Conservation (phyloP, 2,329 filamentous ascomycete genomes). For the Ophiostoma quercus region DNA sequence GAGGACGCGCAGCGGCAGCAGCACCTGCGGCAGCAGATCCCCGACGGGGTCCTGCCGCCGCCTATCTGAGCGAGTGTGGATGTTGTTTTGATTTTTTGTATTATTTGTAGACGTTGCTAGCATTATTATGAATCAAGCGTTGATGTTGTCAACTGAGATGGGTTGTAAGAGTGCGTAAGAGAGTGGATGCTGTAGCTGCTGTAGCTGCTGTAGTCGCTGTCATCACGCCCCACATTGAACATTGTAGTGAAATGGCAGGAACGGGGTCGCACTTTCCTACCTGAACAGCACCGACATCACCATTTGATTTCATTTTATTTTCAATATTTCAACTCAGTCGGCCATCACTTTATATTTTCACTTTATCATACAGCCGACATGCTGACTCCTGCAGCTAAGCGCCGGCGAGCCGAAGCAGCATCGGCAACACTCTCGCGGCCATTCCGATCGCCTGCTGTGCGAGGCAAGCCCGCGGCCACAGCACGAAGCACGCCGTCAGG, state of each 20-base stretch:
- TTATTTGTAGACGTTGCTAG: background rate
- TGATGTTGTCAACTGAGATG: background rate
- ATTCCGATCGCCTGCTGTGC: slow-evolving; percentile 59
- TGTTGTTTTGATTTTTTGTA: background rate
- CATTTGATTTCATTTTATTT: background rate
- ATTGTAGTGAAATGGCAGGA: background rate
- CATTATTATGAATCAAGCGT: slow-evolving; percentile 1
- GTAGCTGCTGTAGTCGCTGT: background rate
- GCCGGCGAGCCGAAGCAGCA: slow-evolving; percentile 53
- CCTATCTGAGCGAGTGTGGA: background rate
- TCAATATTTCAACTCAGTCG: background rate
- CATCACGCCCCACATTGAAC: background rate
- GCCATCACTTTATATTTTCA: background rate
- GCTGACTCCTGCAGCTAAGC: slow-evolving; percentile 41
- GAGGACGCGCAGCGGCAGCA: slow-evolving; percentile 29
- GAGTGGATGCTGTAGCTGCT: background rate
- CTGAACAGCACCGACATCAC: background rate
- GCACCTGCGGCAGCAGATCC: slow-evolving; percentile 27
- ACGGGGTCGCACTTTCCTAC: background rate
- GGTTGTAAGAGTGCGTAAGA: too few relatives aligned
- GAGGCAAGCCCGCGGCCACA: background rate
- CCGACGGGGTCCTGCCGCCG: background rate
- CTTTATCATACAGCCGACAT: background rate
- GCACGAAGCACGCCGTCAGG: background rate
- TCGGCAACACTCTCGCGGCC: slow-evolving; percentile 59